Evolutionary conservation across 805 yeast genomes (phyloP).

Genomic region (Soucietia sequanensis): DNA sequence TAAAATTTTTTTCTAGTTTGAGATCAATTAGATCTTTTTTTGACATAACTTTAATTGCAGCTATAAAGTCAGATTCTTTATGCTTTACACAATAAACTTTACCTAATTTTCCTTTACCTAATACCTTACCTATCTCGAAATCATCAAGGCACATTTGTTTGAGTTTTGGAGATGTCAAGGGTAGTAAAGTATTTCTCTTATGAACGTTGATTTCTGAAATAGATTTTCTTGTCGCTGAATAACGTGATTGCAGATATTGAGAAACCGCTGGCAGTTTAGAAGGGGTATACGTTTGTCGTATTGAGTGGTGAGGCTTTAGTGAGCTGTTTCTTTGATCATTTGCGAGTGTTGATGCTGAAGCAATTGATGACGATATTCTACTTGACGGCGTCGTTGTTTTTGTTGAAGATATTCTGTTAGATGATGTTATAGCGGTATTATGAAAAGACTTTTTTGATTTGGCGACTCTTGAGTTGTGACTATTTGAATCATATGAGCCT

Average conservation of each 20-base stretch:
- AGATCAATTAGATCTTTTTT: slow-evolving; percentile 73
- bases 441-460: slow-evolving; percentile 1
- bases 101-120: slow-evolving; percentile 95
- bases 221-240: not conserved
- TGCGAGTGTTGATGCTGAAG: too few relatives aligned
- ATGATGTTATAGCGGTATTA: not conserved
- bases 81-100: slow-evolving; percentile 87
- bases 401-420: too few relatives aligned
- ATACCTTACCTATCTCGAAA: slow-evolving; percentile 81
- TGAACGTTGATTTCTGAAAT: too few relatives aligned
- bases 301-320: too few relatives aligned
- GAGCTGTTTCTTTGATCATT: too few relatives aligned
- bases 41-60: slow-evolving; percentile 91
- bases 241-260: not conserved
- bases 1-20: slow-evolving; percentile 79
- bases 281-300: too few relatives aligned
- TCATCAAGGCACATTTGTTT: slow-evolving; percentile 43
- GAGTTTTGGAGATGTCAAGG: too few relatives aligned
- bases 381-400: too few relatives aligned
- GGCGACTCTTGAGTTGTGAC: slow-evolving; percentile 1
- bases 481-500: too few relatives aligned
- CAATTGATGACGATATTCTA: too few relatives aligned
- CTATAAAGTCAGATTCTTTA: slow-evolving; percentile 68
- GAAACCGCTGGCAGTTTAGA: slow-evolving; percentile 1
- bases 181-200: too few relatives aligned